A percentile compares a stretch with the other conserved stretches of the same genome.
These are phyloP conservation scores for Pseudocercospora ulei DNA, from an alignment of 2,329 filamentous ascomycete genomes.

Conservation along the genomic window DNA sequence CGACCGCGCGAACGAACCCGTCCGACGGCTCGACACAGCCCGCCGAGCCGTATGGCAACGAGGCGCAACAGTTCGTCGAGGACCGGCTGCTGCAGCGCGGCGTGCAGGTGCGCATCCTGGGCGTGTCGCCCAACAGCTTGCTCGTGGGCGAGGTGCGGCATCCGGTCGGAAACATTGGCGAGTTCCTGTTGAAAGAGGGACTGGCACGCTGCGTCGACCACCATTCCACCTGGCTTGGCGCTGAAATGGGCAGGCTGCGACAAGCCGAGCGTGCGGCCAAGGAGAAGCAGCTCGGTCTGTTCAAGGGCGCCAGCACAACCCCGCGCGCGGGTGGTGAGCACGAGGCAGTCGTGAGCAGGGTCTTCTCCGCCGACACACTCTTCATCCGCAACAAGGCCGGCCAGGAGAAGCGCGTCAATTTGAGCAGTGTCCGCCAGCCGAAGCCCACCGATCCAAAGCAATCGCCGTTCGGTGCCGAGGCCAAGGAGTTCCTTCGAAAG, in stretches of 20 bases:
- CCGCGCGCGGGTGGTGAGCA: constrained; percentile 51
- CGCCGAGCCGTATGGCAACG: constrained; percentile 81
- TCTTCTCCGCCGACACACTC: constrained; percentile 81
- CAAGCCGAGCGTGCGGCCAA: constrained; percentile 81
- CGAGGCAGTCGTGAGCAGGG: constrained; percentile 74
- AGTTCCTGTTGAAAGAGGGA: constrained; percentile 79
- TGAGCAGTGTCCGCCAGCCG: constrained; percentile 91
- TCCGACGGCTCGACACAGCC: constrained; percentile 71
- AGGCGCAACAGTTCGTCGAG: constrained; percentile 82
- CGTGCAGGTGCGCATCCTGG: constrained; percentile 72
- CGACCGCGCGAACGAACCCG: constrained; percentile 74
- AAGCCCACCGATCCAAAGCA: constrained; percentile 79
- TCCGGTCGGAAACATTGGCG: constrained; percentile 79
- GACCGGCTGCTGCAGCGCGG: constrained; percentile 73
- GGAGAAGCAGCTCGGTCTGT: constrained; percentile 63
- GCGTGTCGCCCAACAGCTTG: constrained; percentile 79
- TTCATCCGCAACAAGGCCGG: constrained; percentile 77
- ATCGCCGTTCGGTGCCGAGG: constrained; percentile 78
- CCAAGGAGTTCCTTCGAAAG: constrained; percentile 92
- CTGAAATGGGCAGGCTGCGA: constrained; percentile 75
- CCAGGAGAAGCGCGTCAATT: constrained; percentile 75
- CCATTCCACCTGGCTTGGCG: constrained; percentile 83
- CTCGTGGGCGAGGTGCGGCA: constrained; percentile 82
- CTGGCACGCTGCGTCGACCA: constrained; percentile 89
- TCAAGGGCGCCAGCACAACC: constrained; percentile 65